Percentiles rank a stretch among this genome's conserved stretches.
Evolutionary conservation across 768 basidiomycete species (phyloP).

Genomic region (Pulveroboletus sp.): DNA sequence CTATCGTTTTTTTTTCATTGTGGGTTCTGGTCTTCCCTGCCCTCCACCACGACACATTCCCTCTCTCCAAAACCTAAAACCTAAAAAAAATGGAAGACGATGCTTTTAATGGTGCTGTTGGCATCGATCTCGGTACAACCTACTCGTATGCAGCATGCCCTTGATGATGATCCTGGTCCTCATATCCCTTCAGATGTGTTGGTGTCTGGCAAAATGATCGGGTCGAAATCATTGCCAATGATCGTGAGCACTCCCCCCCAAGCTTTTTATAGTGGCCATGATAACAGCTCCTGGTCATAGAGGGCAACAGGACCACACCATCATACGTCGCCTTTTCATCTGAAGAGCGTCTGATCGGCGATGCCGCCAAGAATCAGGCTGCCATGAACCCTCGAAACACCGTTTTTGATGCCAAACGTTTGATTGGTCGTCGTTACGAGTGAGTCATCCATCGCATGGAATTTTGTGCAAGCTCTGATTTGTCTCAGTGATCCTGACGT

Average conservation of each 20-base stretch:
- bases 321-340: conserved; percentile 98
- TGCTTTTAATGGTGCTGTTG: conserved; percentile 88
- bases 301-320: conserved; percentile 98
- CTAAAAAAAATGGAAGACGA: conserved; percentile 78
- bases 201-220: conserved; percentile 99
- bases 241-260: conserved; percentile 56
- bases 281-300: conserved; percentile 33
- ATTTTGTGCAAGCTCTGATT: background rate
- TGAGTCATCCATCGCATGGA: conserved; percentile 33
- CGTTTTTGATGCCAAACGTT: conserved; percentile 98
- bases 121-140: conserved; percentile 96
- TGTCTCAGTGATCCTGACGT: conserved; percentile 78
- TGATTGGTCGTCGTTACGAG: conserved; percentile 97
- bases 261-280: background rate
- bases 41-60: conserved; percentile 31
- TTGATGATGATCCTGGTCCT: conserved; percentile 20
- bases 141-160: conserved; percentile 66
- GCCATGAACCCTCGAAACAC: conserved; percentile 99
- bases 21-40: conserved; percentile 15
- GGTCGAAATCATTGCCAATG: conserved; percentile 98
- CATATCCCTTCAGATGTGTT: conserved; percentile 64
- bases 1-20: conserved; percentile 33
- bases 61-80: conserved; percentile 28
- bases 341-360: conserved; percentile 96
- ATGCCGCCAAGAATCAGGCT: conserved; percentile 98